Evolutionary conservation across 2,329 filamentous ascomycete genomes (phyloP), one percentile per base, ranked within the genome.

Genomic region (Alternaria infectoria): DNA sequence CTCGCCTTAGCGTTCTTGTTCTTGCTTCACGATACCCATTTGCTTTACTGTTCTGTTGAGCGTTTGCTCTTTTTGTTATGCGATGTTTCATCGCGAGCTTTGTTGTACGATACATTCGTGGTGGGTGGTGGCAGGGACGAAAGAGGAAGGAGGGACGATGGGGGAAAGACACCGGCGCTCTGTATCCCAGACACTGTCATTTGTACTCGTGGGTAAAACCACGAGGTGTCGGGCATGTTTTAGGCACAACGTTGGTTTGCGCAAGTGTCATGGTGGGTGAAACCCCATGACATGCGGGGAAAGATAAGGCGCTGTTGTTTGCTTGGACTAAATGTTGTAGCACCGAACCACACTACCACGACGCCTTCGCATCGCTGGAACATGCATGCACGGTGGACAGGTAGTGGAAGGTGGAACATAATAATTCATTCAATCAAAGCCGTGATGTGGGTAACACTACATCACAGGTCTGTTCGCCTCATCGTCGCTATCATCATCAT

Each of bases 391-490:
- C 15, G 23, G 54, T 55, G 36, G 17, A 61, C 47, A 57, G 47
- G 30, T 26, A 52, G 43, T 57, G 23, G 19, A 36, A 50, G 32
- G 44, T 46, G 23, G 21, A 44, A 28, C 52, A 54, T 43, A 57
- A 61, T 23, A 30, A 62, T 57, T 57, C 25, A 54, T 61, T 36
- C 50, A 25, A 49, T 40, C n/a, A 50, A 19, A 47, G 52, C 61
- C 43, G 40, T 26, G 43, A 51, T 65, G 62, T 61, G 61, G 51
- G 55, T 61, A 62, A 58, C 49, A 67, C 69, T 60, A 78, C 74
- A 78, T 76, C 25, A 78, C 75, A 4, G 76, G 75, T 43, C 75
- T 67, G 50, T 74, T 72, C 54, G 70, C 63, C 67, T 78, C 76
- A 56, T 77, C 76, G 49, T 78, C 76, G 9, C 74, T 71, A 12